phyloP scores from a whole-genome alignment of 2,329 filamentous ascomycete species.

The Colletotrichum theobromicola region DNA sequence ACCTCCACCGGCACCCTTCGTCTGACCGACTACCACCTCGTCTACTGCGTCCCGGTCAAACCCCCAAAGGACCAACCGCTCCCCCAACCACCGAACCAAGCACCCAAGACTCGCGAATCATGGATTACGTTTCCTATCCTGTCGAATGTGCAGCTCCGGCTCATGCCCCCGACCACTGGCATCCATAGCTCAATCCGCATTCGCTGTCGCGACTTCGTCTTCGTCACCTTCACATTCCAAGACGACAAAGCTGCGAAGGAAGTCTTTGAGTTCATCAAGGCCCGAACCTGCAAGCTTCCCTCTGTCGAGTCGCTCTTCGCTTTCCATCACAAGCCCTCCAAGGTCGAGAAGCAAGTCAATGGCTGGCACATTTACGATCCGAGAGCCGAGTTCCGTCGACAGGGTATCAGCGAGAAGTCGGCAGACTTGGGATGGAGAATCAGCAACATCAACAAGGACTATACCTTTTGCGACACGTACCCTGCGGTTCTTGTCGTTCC shows the following conservation, averaged over 20 bases:
- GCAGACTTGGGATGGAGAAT: slow-evolving; percentile 84
- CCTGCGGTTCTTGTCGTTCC: slow-evolving; percentile 86
- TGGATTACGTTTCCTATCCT: slow-evolving; percentile 98
- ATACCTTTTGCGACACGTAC: slow-evolving; percentile 91
- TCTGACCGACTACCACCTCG: slow-evolving; percentile 67
- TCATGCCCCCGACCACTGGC: slow-evolving; percentile 71
- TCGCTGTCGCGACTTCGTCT: slow-evolving; percentile 91
- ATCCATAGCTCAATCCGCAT: slow-evolving; percentile 84
- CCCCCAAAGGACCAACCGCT: slow-evolving; percentile 28
- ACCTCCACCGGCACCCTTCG: slow-evolving; percentile 62
- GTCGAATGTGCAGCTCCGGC: slow-evolving; percentile 77
- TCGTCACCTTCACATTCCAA: slow-evolving; percentile 87
- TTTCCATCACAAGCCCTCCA: slow-evolving; percentile 81
- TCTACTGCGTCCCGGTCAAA: slow-evolving; percentile 52
- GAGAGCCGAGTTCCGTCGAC: slow-evolving; percentile 81
- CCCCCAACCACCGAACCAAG: slow-evolving; percentile 12
- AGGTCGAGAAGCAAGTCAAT: slow-evolving; percentile 74
- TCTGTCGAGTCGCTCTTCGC: slow-evolving; percentile 90
- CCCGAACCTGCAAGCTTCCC: slow-evolving; percentile 80
- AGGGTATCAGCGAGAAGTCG: slow-evolving; percentile 86
- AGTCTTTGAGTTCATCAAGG: slow-evolving; percentile 85
- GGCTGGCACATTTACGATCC: slow-evolving; percentile 89
- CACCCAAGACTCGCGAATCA: slow-evolving; percentile 63
- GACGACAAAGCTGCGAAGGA: slow-evolving; percentile 78
- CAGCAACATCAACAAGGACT: slow-evolving; percentile 88